A percentile compares a stretch with the other conserved stretches of the same genome.
Conservation (phyloP, 768 basidiomycete species). For the Lactarius pseudohatsudake region DNA sequence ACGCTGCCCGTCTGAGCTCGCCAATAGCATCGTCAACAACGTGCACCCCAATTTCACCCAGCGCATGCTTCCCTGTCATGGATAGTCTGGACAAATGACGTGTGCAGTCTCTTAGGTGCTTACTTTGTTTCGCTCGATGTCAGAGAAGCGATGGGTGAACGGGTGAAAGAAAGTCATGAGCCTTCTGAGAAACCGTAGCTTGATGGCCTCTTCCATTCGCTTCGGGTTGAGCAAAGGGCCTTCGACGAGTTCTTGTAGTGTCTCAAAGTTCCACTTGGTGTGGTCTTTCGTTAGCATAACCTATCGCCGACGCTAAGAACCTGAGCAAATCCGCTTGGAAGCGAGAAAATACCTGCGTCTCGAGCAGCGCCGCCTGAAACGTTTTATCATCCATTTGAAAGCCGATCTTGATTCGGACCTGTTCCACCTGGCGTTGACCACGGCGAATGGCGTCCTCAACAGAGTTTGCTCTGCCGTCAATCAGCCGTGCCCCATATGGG, state of each 20-base stretch:
- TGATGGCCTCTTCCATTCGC: conserved; percentile 92
- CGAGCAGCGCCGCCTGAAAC: conserved; percentile 81
- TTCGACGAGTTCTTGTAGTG: conserved; percentile 84
- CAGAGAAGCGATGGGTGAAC: conserved; percentile 82
- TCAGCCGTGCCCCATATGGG: not conserved
- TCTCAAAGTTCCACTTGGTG: conserved; percentile 90
- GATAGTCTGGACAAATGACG: not conserved
- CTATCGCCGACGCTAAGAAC: conserved; percentile 38
- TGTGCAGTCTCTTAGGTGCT: not conserved
- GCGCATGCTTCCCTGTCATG: conserved; percentile 62
- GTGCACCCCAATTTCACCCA: conserved; percentile 88
- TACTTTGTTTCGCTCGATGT: conserved; percentile 70
- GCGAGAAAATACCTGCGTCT: conserved; percentile 65
- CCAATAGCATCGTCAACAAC: conserved; percentile 77
- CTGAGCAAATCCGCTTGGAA: not conserved
- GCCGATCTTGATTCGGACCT: conserved; percentile 82
- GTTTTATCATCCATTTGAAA: conserved; percentile 95
- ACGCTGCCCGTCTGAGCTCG: conserved; percentile 77
- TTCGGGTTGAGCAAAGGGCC: conserved; percentile 90
- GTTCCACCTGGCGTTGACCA: conserved; percentile 88
- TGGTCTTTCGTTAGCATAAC: conserved; percentile 88
- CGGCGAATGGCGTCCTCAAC: conserved; percentile 84
- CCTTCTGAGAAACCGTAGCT: conserved; percentile 84
- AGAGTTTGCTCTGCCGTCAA: conserved; percentile 62
- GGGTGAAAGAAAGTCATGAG: conserved; percentile 95